Conservation (phyloP, 2,329 filamentous ascomycete genomes). For the Lachnellula occidentalis region DNA sequence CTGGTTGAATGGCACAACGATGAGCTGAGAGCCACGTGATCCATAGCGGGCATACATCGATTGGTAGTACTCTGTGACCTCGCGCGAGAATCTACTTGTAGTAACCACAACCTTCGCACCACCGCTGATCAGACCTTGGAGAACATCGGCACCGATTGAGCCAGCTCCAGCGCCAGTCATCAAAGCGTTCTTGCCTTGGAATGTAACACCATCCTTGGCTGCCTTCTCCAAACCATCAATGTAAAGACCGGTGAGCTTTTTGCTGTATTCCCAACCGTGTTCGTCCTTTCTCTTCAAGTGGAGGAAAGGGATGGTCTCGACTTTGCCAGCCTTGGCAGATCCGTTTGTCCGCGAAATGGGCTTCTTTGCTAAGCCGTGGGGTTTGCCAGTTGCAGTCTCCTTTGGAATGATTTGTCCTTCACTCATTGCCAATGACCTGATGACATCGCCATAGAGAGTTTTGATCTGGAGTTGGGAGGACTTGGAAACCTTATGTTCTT, state of each 20-base stretch:
- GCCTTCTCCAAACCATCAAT: conserved; percentile 87
- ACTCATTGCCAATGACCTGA: conserved; percentile 94
- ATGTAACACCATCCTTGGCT: conserved; percentile 80
- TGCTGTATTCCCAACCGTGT: conserved; percentile 98
- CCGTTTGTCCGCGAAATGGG: conserved; percentile 43
- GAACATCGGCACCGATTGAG: conserved; percentile 93
- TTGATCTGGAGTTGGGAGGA: conserved; percentile 96
- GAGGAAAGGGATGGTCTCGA: conserved; percentile 95
- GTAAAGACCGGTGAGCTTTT: conserved; percentile 91
- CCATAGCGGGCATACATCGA: conserved; percentile 95
- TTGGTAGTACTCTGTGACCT: conserved; percentile 99
- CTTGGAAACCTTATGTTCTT: conserved; percentile 97
- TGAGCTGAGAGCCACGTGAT: conserved; percentile 88
- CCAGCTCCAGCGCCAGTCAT: conserved; percentile 98
- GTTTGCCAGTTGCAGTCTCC: conserved; percentile 59
- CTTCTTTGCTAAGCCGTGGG: conserved; percentile 52
- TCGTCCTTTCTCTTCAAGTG: conserved; percentile 92
- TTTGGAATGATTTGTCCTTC: conserved; percentile 94
- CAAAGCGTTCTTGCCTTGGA: conserved; percentile 89
- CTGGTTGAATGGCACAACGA: conserved; percentile 98
- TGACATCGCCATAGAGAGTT: conserved; percentile 85
- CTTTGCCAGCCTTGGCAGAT: conserved; percentile 71
- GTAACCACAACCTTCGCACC: conserved; percentile 96
- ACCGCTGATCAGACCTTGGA: conserved; percentile 92
- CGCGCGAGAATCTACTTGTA: conserved; percentile 90